Conservation (phyloP, 371 early-diverging fungal species). For the Nematocida major region DNA sequence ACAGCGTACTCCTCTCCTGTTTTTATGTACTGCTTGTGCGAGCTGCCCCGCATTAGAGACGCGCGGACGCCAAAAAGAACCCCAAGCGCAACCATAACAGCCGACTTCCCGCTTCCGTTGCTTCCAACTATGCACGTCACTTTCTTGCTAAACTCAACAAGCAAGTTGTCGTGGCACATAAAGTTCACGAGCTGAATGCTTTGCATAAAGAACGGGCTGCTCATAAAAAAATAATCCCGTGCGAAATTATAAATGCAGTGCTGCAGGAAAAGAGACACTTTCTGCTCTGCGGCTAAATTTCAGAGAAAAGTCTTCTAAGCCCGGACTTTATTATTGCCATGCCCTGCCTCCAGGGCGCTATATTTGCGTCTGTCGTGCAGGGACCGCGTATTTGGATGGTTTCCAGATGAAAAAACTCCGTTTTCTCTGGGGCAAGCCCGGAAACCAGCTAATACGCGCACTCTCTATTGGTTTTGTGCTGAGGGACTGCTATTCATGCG, state of each 20-base stretch:
- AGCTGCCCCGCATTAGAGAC: slow-evolving; percentile 57
- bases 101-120: slow-evolving; percentile 65
- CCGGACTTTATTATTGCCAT: not conserved
- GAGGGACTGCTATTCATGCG: no score
- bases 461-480: no score
- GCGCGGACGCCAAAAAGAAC: slow-evolving; percentile 63
- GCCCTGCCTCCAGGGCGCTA: not conserved
- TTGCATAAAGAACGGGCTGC: slow-evolving; percentile 13
- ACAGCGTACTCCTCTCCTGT: slow-evolving; percentile 47
- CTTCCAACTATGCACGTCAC: slow-evolving; percentile 63
- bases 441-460: not conserved
- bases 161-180: slow-evolving; percentile 64
- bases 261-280: not conserved
- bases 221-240: not conserved
- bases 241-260: not conserved
- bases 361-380: no score
- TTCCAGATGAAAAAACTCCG: no score
- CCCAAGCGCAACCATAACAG: slow-evolving; percentile 65
- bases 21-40: slow-evolving; percentile 59
- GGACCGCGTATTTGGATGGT: no score
- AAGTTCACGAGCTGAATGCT: slow-evolving; percentile 62
- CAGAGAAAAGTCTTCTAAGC: not conserved
- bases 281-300: no score
- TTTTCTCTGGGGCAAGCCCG: no score
- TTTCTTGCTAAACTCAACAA: slow-evolving; percentile 56